These are phyloP conservation scores for Fomitopsis palustris DNA, from an alignment of 1,284 basidiomycete species.

Conservation along the genomic window DNA sequence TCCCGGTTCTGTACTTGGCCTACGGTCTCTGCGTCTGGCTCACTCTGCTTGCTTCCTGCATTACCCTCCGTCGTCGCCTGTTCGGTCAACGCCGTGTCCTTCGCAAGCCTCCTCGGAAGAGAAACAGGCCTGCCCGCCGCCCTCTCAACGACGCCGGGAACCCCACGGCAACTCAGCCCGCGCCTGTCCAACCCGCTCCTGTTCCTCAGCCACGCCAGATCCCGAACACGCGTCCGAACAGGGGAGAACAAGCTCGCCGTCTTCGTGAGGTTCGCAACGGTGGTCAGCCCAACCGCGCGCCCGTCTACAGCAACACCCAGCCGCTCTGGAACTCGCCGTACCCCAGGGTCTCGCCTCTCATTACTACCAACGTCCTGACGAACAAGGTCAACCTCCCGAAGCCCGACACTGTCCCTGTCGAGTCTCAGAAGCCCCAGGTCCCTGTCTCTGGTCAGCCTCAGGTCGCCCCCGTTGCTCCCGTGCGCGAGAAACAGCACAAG, in stretches of 20 bases:
- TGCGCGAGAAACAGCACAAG: not conserved
- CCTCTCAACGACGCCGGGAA: not conserved
- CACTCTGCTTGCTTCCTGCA: not conserved
- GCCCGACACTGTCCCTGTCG: too few species aligned
- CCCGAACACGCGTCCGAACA: not conserved
- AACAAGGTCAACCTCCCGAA: not conserved
- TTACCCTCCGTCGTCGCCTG: not conserved
- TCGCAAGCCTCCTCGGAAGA: not conserved
- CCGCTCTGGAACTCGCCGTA: not conserved
- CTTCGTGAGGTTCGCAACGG: not conserved
- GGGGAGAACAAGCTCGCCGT: not conserved
- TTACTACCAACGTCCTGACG: not conserved
- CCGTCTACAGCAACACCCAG: not conserved
- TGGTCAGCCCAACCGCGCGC: not conserved
- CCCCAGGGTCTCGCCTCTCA: too few species aligned
- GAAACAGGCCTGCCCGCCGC: not conserved
- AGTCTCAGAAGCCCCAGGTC: too few species aligned
- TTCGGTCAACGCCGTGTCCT: not conserved
- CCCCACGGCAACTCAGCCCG: not conserved
- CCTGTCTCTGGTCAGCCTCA: too few species aligned
- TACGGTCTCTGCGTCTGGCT: not conserved
- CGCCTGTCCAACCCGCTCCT: not conserved
- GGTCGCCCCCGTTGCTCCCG: not conserved
- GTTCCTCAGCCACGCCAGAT: not conserved
- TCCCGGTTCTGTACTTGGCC: not conserved